Base-by-base conservation (phyloP, 495 filamentous ascomycete genomes). In the Trichoderma virens region DNA sequence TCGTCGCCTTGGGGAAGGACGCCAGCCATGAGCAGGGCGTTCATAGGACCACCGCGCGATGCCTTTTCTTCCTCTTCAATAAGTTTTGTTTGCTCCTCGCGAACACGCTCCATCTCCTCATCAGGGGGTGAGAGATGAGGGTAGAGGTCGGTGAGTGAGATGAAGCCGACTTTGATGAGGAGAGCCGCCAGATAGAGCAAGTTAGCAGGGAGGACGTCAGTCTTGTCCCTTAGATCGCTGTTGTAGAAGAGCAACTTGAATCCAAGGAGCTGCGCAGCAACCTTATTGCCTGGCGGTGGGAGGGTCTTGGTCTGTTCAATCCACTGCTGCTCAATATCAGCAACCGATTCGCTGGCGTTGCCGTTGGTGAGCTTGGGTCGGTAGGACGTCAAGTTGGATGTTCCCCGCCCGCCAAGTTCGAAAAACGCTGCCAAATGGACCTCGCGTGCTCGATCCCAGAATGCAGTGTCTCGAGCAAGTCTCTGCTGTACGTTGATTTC, bases 181-280 rank as follows among this genome's bases (percentile, higher is more conserved):
- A 98, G 78, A 0, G 95, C 91, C 1, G 91, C 86, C 7, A 98
- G 85, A 65, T 92, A 93, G 59, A 97, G 90, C 14, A 99, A 82
- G 69, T 98, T 98, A 54, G 92, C 87, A 0, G 95, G 93, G 5
- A 97, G 78, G 13, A 82, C 76, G 67, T 95, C 92, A 4, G 75
- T 71, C n/a, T 68, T 60, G 6, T 83, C 81, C 38, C 91, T 84
- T 35, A 90, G 90, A 8, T 84, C 79, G 7, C 89, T 90, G 32
- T 85, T 81, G 70, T 99, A 99, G 76, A 97, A 97, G 32, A 91
- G 90, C 59, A 99, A 84, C 73, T 99, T 99, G 82, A 99, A 98
- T 8, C 95, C 95, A 30, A 99, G 85, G 31, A 99, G 82, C 71
- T 97, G 93, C 13, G 95, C 95, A 1, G 95, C 95, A 63, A 93